Evolutionary conservation across 2,329 filamentous ascomycete genomes (phyloP).

Genomic region (Ambrosiella beaveri): DNA sequence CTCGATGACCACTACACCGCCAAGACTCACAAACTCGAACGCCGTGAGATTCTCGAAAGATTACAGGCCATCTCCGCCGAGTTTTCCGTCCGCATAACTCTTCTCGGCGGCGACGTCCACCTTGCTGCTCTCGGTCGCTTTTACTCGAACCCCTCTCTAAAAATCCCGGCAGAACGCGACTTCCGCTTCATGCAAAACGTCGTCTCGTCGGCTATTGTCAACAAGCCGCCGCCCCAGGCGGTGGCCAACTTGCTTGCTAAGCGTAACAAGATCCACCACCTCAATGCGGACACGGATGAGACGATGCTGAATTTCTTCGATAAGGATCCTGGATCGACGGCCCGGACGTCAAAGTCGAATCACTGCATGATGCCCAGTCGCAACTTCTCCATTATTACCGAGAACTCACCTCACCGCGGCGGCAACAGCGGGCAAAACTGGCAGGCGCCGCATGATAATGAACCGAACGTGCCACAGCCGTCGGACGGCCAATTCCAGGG

Average conservation of each 20-base stretch:
- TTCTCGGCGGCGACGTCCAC: slow-evolving; percentile 87
- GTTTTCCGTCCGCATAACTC: slow-evolving; percentile 78
- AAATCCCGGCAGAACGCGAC: slow-evolving; percentile 63
- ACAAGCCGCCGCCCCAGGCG: slow-evolving; percentile 73
- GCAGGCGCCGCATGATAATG: too few species aligned
- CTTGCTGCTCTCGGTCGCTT: slow-evolving; percentile 84
- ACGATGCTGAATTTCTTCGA: slow-evolving; percentile 86
- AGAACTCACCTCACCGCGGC: slow-evolving; percentile 52
- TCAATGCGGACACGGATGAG: slow-evolving; percentile 64
- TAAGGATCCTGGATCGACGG: slow-evolving; percentile 63
- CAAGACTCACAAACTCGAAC: slow-evolving; percentile 77
- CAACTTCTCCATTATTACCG: slow-evolving; percentile 81
- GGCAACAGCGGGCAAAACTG: background rate
- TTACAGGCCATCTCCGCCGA: slow-evolving; percentile 71
- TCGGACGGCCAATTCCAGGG: slow-evolving; percentile 20
- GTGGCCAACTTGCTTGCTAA: slow-evolving; percentile 83
- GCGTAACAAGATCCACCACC: slow-evolving; percentile 65
- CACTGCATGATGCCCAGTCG: slow-evolving; percentile 79
- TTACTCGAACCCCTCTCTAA: slow-evolving; percentile 71
- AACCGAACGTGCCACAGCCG: slow-evolving; percentile 6
- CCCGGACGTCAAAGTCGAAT: slow-evolving; percentile 59
- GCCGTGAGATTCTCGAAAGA: slow-evolving; percentile 58
- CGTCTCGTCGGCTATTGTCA: slow-evolving; percentile 86
- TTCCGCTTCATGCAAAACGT: slow-evolving; percentile 92
- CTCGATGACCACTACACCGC: slow-evolving; percentile 95